Evolutionary conservation across 2,329 filamentous ascomycete species (phyloP).

Genomic region (Fusarium armeniacum): DNA sequence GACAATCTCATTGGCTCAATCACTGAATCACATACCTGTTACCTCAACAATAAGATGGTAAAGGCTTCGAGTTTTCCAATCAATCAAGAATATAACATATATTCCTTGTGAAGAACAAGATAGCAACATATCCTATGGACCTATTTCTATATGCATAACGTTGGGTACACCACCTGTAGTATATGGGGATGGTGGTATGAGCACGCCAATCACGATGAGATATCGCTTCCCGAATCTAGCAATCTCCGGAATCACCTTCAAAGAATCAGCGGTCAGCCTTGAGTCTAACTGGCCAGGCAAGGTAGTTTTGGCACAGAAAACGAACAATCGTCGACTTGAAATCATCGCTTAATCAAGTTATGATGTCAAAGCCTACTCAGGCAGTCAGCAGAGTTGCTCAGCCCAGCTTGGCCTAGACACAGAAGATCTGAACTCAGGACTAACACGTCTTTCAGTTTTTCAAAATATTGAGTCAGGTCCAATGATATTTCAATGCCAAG

Average conservation of each 20-base stretch:
- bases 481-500: neutral
- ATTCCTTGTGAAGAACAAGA: no score
- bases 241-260: neutral
- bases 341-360: neutral
- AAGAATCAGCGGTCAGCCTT: neutral
- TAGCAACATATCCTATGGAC: neutral
- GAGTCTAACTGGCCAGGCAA: neutral
- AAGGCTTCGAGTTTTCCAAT: neutral
- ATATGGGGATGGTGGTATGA: neutral
- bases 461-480: neutral
- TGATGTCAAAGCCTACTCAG: neutral
- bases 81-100: neutral
- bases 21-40: neutral
- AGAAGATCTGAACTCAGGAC: neutral
- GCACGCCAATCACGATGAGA: neutral
- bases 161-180: neutral
- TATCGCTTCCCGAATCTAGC: neutral
- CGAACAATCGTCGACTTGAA: neutral
- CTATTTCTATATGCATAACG: neutral
- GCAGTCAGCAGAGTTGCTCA: neutral
- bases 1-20: slow-evolving; percentile 1
- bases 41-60: neutral
- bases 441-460: neutral
- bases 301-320: no score
- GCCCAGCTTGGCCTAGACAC: neutral